Base-by-base conservation (phyloP, 192 early-diverging fungal species). In the Gryganskiella cystojenkinii region DNA sequence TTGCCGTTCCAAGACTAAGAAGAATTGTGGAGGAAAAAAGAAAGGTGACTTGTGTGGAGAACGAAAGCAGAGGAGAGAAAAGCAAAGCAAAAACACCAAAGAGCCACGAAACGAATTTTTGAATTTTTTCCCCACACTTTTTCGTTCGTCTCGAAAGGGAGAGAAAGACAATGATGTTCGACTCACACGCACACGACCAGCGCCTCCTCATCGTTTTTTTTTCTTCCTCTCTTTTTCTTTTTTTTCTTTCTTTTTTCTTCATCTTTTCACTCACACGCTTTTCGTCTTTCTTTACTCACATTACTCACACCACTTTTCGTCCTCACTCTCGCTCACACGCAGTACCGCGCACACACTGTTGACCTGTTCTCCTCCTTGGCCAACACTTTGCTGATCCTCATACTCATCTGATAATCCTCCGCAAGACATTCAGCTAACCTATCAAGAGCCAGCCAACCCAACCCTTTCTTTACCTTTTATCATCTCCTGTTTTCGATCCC, bases 81-180 rank as follows among this genome's bases (percentile, higher is more conserved):
- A 40, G 13, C 7, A 40, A 40, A 40, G 37, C 37, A 40, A 40
- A 40, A 40, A 13, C n/a, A n/a, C n/a, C n/a, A n/a, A n/a, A n/a
- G n/a, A n/a, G n/a, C n/a, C n/a, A n/a, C n/a, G n/a, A n/a, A n/a
- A n/a, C n/a, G n/a, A n/a, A n/a, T n/a, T n/a, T n/a, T n/a, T 59
- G 57, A 37, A 45, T 59, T 62, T 46, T 62, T 62, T 47, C 60
- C 60, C 60, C 60, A 62, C 60, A 62, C 60, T 47, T n/a, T 25
- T 11, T n/a, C 33, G 54, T 19, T 19, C 3, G 31, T n/a, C n/a
- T n/a, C n/a, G n/a, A n/a, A n/a, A n/a, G n/a, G n/a, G n/a, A n/a
- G n/a, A n/a, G n/a, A n/a, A n/a, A n/a, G n/a, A n/a, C n/a, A n/a
- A n/a, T 20, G 46, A n/a, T 44, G 34, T 50, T 25, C 49, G 2